Evolutionary conservation across 805 yeast species (phyloP).

Genomic region (Ogataea ramenticola): DNA sequence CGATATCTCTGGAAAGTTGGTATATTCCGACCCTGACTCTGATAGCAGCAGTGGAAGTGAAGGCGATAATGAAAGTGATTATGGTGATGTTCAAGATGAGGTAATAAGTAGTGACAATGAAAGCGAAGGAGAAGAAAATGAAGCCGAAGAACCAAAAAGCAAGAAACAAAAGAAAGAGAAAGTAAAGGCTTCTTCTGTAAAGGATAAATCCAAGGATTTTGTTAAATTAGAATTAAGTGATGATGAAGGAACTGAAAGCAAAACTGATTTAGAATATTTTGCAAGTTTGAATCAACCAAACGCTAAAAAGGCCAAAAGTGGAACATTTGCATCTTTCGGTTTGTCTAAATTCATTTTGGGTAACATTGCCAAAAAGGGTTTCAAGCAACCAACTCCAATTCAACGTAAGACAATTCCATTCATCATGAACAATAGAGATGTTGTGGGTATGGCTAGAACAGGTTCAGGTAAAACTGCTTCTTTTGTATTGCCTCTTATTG

Average conservation of each 20-base stretch:
- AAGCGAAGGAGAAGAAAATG: constrained; percentile 21
- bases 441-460: constrained; percentile 99
- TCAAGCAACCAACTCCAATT: constrained; percentile 93
- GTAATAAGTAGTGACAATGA: constrained; percentile 20
- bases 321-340: constrained; percentile 88
- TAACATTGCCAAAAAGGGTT: constrained; percentile 80
- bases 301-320: constrained; percentile 57
- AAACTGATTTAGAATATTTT: constrained; percentile 28
- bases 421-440: constrained; percentile 80
- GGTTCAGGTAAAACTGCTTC: constrained; percentile 99
- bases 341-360: constrained; percentile 61
- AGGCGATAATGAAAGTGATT: constrained; percentile 18
- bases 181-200: neutral
- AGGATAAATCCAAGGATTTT: constrained; percentile 24
- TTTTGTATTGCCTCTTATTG: constrained; percentile 83
- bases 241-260: constrained; percentile 34
- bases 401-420: constrained; percentile 94
- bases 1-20: constrained; percentile 60
- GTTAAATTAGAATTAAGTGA: constrained; percentile 25
- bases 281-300: constrained; percentile 22
- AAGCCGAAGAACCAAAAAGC: constrained; percentile 23
- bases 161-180: constrained; percentile 16
- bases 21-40: constrained; percentile 27
- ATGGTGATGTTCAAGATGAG: constrained; percentile 38
- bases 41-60: constrained; percentile 14